Conservation (phyloP, 1,284 basidiomycete genomes). For the Pyrrhoderma lamaoense region DNA sequence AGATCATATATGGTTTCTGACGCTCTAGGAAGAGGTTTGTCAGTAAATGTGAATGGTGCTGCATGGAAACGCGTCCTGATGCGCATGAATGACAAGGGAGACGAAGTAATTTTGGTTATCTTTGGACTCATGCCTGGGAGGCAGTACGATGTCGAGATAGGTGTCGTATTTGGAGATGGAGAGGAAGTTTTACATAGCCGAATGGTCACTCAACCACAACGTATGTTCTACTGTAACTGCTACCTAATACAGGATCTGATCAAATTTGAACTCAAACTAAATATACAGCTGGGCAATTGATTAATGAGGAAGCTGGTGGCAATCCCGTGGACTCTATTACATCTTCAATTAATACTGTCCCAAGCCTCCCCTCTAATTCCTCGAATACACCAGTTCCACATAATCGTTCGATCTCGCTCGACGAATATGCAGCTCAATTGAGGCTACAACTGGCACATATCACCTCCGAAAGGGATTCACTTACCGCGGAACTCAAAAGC, state of each 20-base stretch:
- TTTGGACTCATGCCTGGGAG: slow-evolving; percentile 74
- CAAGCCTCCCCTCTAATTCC: slow-evolving; percentile 7
- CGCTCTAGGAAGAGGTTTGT: slow-evolving; percentile 62
- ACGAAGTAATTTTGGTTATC: slow-evolving; percentile 75
- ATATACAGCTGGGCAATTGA: not conserved
- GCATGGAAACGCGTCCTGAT: slow-evolving; percentile 72
- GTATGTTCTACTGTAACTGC: slow-evolving; percentile 4
- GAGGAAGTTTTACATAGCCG: slow-evolving; percentile 41
- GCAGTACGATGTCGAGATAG: slow-evolving; percentile 74
- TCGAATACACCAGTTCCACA: slow-evolving; percentile 26
- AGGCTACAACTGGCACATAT: slow-evolving; percentile 50
- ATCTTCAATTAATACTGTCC: slow-evolving; percentile 7
- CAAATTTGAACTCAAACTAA: not conserved
- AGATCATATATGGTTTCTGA: slow-evolving; percentile 49
- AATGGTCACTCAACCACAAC: slow-evolving; percentile 41
- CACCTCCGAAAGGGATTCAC: slow-evolving; percentile 50
- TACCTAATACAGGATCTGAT: not conserved
- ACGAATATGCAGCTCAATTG: slow-evolving; percentile 57
- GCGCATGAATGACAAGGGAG: slow-evolving; percentile 64
- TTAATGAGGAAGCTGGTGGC: slow-evolving; percentile 3
- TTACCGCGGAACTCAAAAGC: slow-evolving; percentile 56
- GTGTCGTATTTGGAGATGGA: slow-evolving; percentile 53
- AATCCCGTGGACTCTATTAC: slow-evolving; percentile 9
- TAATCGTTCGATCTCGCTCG: slow-evolving; percentile 32
- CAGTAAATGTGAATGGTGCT: slow-evolving; percentile 67